phyloP scores from a whole-genome alignment of 2,329 filamentous ascomycete species.

The Waltergamsia citrina region DNA sequence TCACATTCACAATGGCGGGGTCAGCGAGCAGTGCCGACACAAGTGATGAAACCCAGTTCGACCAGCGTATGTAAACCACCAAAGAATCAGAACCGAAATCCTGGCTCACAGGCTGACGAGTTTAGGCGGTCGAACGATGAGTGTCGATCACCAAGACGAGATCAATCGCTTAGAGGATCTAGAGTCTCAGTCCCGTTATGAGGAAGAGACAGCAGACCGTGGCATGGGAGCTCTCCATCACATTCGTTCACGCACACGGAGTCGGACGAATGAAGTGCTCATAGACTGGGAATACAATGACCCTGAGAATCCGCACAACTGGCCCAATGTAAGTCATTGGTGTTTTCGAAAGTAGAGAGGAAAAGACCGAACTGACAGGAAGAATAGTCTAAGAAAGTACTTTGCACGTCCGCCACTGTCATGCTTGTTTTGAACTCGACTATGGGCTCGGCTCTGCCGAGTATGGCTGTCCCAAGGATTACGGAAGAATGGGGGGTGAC shows the following conservation, averaged over 20 bases:
- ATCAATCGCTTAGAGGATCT: conserved; percentile 21
- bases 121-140: conserved; percentile 13
- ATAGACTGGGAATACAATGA: conserved; percentile 38
- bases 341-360: not conserved
- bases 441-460: conserved; percentile 54
- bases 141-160: conserved; percentile 12
- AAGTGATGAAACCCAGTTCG: no score
- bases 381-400: conserved; percentile 40
- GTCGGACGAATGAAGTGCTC: conserved; percentile 20
- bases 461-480: conserved; percentile 52
- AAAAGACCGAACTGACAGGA: not conserved
- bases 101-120: not conserved
- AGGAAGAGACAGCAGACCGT: conserved; percentile 28
- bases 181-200: conserved; percentile 29
- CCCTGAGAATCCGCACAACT: conserved; percentile 44
- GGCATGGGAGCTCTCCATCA: conserved; percentile 20
- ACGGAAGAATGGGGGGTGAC: conserved; percentile 46
- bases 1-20: no score
- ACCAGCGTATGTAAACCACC: no score
- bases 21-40: no score
- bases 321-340: conserved; percentile 23
- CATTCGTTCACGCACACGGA: conserved; percentile 22
- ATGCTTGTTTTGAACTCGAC: conserved; percentile 58
- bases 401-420: conserved; percentile 45
- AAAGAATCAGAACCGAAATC: no score